Evolutionary conservation across 768 basidiomycete species (phyloP).

Genomic region (Fomitopsis serialis): DNA sequence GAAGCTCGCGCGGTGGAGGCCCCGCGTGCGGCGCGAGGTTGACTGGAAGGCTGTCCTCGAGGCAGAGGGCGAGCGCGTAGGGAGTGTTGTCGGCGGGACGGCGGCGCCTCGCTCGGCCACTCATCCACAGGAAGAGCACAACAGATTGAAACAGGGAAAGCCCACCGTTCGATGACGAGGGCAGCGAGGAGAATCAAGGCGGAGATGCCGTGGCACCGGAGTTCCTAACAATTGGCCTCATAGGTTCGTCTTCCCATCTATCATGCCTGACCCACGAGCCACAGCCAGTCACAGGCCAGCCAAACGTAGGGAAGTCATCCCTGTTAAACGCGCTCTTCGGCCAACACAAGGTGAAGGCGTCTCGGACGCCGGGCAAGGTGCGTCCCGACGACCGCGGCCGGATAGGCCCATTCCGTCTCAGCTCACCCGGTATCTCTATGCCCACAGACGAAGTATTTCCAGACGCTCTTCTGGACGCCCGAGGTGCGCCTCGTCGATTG

Average conservation of each 20-base stretch:
- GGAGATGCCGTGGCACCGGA: constrained; percentile 40
- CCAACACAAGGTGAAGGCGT: constrained; percentile 68
- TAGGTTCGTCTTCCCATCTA: constrained; percentile 40
- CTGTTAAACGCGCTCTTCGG: constrained; percentile 91
- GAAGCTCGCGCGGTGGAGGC: constrained; percentile 56
- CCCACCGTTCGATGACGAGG: constrained; percentile 1
- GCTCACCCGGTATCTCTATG: not conserved
- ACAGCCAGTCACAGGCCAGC: constrained; percentile 54
- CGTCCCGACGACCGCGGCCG: not conserved
- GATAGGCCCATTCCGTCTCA: not conserved
- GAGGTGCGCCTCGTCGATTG: constrained; percentile 92
- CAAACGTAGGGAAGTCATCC: constrained; percentile 94
- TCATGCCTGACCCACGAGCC: not conserved
- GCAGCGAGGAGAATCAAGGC: not conserved
- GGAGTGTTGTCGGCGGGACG: constrained; percentile 38
- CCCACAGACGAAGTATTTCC: constrained; percentile 85
- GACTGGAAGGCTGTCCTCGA: constrained; percentile 68
- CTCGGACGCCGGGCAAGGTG: constrained; percentile 84
- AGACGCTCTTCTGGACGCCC: constrained; percentile 85
- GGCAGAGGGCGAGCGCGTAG: constrained; percentile 39
- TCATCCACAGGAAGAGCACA: constrained; percentile 17
- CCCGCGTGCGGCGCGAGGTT: constrained; percentile 55
- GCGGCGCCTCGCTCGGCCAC: constrained; percentile 26
- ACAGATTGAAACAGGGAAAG: constrained; percentile 18
- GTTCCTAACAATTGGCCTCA: constrained; percentile 74